Base-by-base conservation (phyloP, 1,284 basidiomycete species). In the Cystobasidium slooffiae region DNA sequence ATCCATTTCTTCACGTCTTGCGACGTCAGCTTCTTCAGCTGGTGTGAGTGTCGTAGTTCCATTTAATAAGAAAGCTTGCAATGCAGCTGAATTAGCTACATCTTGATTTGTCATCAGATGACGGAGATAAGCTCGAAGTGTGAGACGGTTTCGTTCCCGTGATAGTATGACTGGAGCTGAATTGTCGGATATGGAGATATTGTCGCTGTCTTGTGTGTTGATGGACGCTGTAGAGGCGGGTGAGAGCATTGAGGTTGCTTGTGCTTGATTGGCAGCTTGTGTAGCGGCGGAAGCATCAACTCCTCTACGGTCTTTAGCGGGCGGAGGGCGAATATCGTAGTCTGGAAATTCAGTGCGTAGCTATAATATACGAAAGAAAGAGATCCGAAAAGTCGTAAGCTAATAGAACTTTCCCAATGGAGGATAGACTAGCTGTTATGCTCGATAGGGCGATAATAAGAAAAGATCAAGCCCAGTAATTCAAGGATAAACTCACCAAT, bases 71-170 rank as follows among this genome's bases (percentile, higher is more conserved):
- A 99, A 99, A 0, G 90, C 92, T 66, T 87, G 87, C 53, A 99
- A 86, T 8, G 97, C 89, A 1, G 92, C 90, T 0, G 93, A 94
- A 62, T 92, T 91, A 0, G 91, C 89, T 20, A 97, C 86, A 16
- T 86, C 85, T 0, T 89, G 87, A 5, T 89, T 89, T n/a, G 87
- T 83, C 53, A 99, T 85, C 22, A 99, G 85, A 0, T 88, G 84
- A 77, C 92, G 90, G 16, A 99, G 86, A 82, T 98, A 99, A 0
- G 94, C 91, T 24, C 97, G 88, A 8, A 99, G 87, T 0, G 97
- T 99, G 8, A 99, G 85, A 7, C 97, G 87, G 80, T 99, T 99
- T 86, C 94, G 96, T 83, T 99, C 97, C 39, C 94, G 86, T 0
- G 92, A 86, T 18, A 97, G 86, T 31, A 88, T 65, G 10, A 67